Evolutionary conservation across 2,329 filamentous ascomycete genomes (phyloP), one percentile per base, ranked within the genome.

Genomic region (Penicillium palitans): DNA sequence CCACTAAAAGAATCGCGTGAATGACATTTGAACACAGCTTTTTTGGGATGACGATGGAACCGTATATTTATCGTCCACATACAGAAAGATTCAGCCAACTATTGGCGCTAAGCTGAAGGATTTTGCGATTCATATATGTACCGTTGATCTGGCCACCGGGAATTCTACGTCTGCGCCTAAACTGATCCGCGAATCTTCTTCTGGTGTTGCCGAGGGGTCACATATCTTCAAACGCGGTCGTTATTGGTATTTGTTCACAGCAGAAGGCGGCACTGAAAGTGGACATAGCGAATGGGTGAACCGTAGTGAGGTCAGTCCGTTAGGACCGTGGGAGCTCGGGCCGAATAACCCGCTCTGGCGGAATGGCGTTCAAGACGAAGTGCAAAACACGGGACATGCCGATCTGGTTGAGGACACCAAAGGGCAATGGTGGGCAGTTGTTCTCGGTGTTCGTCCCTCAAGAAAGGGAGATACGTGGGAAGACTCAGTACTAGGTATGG

Each of bases 301-400:
- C 52, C 77, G 82, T 74, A 86, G 59, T 77, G 83, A 52, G 76
- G 80, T 6, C 68, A 76, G 54, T 64, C 80, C 68, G 69, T 86
- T 83, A 76, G 87, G 87, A 0, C 86, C 86, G 0, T 90, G 87
- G 71, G 83, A 87, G 64, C 70, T 79, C 1, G 84, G 86, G 39
- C 84, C 85, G 0, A 72, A 82, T 47, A 84, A 85, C 55, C 78
- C 85, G 46, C 78, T 89, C 42, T 73, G 87, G 46, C 83, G 75
- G 4, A 82, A 82, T 54, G 79, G 79, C 0, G 70, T 75, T 0
- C 70, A 78, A 4, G 80, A 82, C 44, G 79, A 80, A 54, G 75
- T 85, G 12, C 78, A 83, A 64, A 75, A 80, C 51, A 81, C 79
- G 0, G 81, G 81, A 0, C 81, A 83, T 66, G 76, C 76, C 4